Evolutionary conservation across 768 basidiomycete genomes (phyloP).

Genomic region (Podaxis sp.): DNA sequence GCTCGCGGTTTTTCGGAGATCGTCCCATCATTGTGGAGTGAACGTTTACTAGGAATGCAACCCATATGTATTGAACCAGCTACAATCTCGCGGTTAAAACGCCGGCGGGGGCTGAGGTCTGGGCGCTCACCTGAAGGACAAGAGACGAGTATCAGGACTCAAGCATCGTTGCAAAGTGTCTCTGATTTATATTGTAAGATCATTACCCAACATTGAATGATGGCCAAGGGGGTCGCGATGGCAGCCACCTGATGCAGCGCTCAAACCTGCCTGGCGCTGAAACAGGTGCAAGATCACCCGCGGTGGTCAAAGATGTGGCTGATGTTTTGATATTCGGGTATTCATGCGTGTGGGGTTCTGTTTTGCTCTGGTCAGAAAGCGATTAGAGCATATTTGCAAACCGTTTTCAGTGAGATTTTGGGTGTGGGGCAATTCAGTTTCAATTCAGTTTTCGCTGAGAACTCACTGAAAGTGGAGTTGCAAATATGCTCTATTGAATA

Average conservation of each 20-base stretch:
- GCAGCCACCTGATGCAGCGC: neutral
- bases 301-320: neutral
- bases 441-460: no score
- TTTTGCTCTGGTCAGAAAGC: no score
- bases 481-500: no score
- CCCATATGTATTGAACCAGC: conserved; percentile 30
- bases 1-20: neutral
- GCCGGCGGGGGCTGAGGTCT: neutral
- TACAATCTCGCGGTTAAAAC: neutral
- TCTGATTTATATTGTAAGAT: conserved; percentile 2
- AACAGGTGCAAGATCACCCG: neutral
- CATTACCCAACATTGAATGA: conserved; percentile 1
- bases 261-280: conserved; percentile 5
- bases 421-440: no score
- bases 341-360: neutral
- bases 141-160: neutral
- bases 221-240: conserved; percentile 8
- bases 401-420: no score
- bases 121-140: neutral
- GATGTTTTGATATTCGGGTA: neutral
- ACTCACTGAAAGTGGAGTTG: no score
- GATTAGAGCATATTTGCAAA: no score
- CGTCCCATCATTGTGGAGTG: conserved; percentile 13
- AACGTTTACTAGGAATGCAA: conserved; percentile 42
- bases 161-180: neutral